phyloP scores from a whole-genome alignment of 2,329 filamentous ascomycete genomes.

The Xenosphaeropsis pyriputrescens region DNA sequence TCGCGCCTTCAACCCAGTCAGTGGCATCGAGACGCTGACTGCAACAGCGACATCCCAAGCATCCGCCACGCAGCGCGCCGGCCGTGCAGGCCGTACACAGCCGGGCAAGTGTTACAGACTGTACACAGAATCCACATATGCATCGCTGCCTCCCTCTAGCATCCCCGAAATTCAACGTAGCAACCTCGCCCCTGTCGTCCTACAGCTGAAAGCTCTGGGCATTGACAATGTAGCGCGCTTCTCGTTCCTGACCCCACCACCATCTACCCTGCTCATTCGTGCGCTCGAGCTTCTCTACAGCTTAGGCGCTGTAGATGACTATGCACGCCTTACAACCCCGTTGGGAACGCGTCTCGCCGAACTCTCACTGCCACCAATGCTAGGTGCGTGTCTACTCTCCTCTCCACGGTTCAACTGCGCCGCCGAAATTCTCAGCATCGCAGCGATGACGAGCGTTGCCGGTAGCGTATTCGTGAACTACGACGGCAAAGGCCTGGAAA shows the following conservation, averaged over 20 bases:
- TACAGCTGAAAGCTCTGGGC: constrained; percentile 88
- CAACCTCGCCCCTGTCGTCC: constrained; percentile 73
- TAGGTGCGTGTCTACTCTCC: constrained; percentile 73
- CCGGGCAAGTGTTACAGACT: constrained; percentile 90
- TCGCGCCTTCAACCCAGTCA: constrained; percentile 68
- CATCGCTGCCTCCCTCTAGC: constrained; percentile 53
- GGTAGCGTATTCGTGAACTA: constrained; percentile 73
- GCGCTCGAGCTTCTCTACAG: constrained; percentile 81
- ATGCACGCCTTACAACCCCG: constrained; percentile 79
- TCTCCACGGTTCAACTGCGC: constrained; percentile 64
- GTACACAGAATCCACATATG: constrained; percentile 66
- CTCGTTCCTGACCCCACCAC: constrained; percentile 75
- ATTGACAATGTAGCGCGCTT: constrained; percentile 92
- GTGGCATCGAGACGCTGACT: constrained; percentile 78
- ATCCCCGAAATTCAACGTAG: constrained; percentile 85
- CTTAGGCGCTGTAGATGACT: constrained; percentile 73
- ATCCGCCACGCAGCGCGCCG: constrained; percentile 81
- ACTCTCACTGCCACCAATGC: constrained; percentile 87
- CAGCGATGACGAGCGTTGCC: constrained; percentile 83
- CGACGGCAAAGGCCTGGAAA: constrained; percentile 62
- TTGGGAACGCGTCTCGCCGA: constrained; percentile 89
- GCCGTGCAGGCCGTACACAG: constrained; percentile 76
- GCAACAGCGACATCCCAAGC: constrained; percentile 76
- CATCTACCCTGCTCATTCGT: constrained; percentile 69
- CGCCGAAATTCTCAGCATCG: constrained; percentile 77